Evolutionary conservation across 2,329 filamentous ascomycete species (phyloP).

Genomic region (Thelonectria rubi): DNA sequence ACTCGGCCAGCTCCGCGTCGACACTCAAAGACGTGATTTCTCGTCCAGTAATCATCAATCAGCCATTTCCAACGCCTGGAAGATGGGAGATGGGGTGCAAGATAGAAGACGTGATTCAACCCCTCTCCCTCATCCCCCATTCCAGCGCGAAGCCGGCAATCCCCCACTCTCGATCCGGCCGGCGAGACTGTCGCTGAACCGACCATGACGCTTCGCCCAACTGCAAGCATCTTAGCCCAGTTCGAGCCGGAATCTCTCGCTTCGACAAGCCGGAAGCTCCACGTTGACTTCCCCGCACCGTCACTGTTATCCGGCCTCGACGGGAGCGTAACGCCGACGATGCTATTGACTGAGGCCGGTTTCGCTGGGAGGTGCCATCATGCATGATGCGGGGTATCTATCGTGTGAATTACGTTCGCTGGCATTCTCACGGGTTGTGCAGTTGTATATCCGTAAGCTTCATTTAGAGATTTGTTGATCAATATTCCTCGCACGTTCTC

Average conservation of each 20-base stretch:
- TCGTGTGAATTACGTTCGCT: neutral
- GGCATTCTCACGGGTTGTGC: neutral
- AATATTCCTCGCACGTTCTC: neutral
- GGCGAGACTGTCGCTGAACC: neutral
- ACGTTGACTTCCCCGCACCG: conserved; percentile 2
- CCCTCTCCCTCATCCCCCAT: conserved; percentile 10
- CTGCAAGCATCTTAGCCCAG: conserved; percentile 4
- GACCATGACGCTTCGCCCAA: neutral
- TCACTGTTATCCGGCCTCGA: neutral
- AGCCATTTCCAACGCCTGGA: neutral
- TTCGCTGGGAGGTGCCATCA: conserved; percentile 3
- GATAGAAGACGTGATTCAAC: conserved; percentile 8
- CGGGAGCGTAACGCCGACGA: neutral
- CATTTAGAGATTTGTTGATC: neutral
- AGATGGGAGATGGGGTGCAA: conserved; percentile 23
- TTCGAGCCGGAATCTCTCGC: conserved; percentile 12
- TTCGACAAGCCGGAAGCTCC: conserved; percentile 10
- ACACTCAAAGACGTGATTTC: neutral
- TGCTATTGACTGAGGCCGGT: conserved; percentile 3
- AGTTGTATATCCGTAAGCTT: neutral
- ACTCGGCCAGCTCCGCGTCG: conserved; percentile 22
- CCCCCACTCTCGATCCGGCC: conserved; percentile 23
- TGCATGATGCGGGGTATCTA: neutral
- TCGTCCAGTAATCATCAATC: neutral
- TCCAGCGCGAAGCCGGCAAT: conserved; percentile 4